Evolutionary conservation across 2,329 filamentous ascomycete genomes (phyloP).

Genomic region (Fusarium aywerte): DNA sequence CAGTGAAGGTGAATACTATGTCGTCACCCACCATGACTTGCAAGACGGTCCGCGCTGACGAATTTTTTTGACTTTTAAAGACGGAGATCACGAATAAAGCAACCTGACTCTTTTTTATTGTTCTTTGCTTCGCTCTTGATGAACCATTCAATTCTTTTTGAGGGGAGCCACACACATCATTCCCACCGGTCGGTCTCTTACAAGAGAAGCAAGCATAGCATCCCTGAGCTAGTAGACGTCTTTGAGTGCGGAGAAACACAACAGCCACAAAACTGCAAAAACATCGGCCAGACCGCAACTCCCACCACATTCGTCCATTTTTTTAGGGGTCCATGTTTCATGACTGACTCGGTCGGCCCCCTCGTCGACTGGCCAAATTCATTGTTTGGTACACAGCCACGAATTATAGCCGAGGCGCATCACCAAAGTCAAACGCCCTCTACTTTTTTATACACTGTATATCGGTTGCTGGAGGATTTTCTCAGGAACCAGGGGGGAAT

Average conservation of each 20-base stretch:
- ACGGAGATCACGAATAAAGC: conserved; percentile 53
- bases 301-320: conserved; percentile 7
- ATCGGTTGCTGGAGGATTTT: conserved; percentile 27
- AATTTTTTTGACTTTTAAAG: conserved; percentile 45
- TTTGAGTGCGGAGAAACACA: conserved; percentile 19
- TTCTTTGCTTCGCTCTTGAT: conserved; percentile 8
- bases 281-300: conserved; percentile 16
- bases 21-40: conserved; percentile 49
- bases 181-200: conserved; percentile 14
- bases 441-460: conserved; percentile 8
- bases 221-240: conserved; percentile 25
- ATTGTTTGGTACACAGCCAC: conserved; percentile 26
- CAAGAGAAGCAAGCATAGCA: conserved; percentile 16
- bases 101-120: conserved; percentile 6
- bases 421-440: conserved; percentile 17
- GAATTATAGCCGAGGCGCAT: conserved; percentile 24
- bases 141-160: conserved; percentile 28
- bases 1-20: conserved; percentile 70
- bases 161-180: neutral
- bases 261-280: neutral
- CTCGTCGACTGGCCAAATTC: conserved; percentile 26
- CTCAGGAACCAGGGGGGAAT: conserved; percentile 1
- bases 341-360: conserved; percentile 18
- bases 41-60: conserved; percentile 49
- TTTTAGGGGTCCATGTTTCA: conserved; percentile 29